Percentiles rank a stretch among this genome's conserved stretches.
Evolutionary conservation across 2,329 filamentous ascomycete species (phyloP).

Genomic region (Sarocladium oryzae): DNA sequence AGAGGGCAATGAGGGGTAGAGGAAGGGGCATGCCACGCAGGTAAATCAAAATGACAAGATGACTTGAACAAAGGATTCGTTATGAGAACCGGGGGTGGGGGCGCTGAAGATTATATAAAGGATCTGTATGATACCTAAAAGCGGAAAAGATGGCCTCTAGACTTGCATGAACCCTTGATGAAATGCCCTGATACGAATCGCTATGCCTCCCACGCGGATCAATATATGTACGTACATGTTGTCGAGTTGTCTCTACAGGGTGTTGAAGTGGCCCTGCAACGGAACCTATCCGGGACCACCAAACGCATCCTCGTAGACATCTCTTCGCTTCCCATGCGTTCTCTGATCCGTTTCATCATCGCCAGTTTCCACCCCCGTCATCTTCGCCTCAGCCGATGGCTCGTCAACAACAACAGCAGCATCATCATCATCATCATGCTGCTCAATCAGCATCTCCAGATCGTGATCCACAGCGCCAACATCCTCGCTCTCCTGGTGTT

Average conservation of each 20-base stretch:
- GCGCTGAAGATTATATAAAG: slow-evolving; percentile 16
- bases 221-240: not conserved
- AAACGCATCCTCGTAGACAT: not conserved
- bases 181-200: not conserved
- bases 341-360: not conserved
- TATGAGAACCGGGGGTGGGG: slow-evolving; percentile 15
- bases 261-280: not conserved
- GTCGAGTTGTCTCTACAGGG: not conserved
- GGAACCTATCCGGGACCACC: not conserved
- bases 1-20: slow-evolving; percentile 76
- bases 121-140: slow-evolving; percentile 30
- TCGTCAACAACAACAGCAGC: slow-evolving; percentile 27
- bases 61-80: slow-evolving; percentile 8
- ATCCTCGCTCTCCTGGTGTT: slow-evolving; percentile 14
- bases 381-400: slow-evolving; percentile 10
- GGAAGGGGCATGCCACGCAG: slow-evolving; percentile 86
- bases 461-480: slow-evolving; percentile 39
- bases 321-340: not conserved
- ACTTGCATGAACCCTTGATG: slow-evolving; percentile 9
- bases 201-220: not conserved
- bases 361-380: not conserved
- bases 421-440: slow-evolving; percentile 37
- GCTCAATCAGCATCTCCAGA: slow-evolving; percentile 46
- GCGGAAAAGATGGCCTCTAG: slow-evolving; percentile 6
- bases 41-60: slow-evolving; percentile 32